phyloP scores from a whole-genome alignment of 139 green algal genomes.

The Chlorella sp. region DNA sequence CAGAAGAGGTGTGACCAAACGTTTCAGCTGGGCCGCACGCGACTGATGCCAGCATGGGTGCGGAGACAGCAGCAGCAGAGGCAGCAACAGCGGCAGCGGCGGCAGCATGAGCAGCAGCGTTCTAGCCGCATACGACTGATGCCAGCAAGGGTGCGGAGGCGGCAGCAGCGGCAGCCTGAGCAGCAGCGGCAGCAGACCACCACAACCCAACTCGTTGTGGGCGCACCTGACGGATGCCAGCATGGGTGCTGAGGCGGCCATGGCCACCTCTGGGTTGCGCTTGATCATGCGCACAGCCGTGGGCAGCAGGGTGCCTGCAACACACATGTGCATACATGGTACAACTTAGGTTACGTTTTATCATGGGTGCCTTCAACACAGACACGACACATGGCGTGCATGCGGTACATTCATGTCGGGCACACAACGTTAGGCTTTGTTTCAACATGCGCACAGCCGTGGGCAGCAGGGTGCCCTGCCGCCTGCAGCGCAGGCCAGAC shows the following conservation, averaged over 20 bases:
- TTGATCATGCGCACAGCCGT: constrained; percentile 64
- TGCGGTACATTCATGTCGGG: no score
- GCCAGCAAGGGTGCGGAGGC: not conserved
- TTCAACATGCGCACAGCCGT: constrained; percentile 64
- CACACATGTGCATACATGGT: not conserved
- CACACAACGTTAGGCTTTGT: no score
- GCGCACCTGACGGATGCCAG: constrained; percentile 28
- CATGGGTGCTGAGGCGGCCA: constrained; percentile 52
- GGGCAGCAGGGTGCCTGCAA: constrained; percentile 62
- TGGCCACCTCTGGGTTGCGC: constrained; percentile 74
- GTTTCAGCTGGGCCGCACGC: not conserved
- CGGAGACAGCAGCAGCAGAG: not conserved
- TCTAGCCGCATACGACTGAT: no score
- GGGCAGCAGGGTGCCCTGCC: constrained; percentile 66
- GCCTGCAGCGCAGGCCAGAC: not conserved
- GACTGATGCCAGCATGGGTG: constrained; percentile 35
- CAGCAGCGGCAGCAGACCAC: not conserved
- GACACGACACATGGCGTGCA: no score
- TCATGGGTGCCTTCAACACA: no score
- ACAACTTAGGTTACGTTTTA: no score
- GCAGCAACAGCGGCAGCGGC: not conserved
- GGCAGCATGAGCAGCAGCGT: not conserved
- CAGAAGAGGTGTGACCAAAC: no score
- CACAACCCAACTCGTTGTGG: not conserved
- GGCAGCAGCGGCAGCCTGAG: not conserved